Base-by-base conservation (phyloP, 192 early-diverging fungal genomes). In the Podila epigama region DNA sequence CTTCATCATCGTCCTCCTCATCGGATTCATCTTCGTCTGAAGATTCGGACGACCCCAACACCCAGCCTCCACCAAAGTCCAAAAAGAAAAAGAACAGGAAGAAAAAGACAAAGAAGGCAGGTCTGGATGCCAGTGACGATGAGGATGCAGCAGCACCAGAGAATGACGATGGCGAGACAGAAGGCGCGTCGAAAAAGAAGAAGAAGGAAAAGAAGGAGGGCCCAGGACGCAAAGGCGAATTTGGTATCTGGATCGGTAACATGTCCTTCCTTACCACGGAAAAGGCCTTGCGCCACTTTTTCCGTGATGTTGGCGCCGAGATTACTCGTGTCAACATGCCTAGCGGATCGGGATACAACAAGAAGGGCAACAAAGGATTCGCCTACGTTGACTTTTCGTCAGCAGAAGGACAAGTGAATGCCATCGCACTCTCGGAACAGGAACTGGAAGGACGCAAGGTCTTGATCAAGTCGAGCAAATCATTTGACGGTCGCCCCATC, bases 211-310 rank as follows among this genome's bases (percentile, higher is more conserved):
- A 79, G 63, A 68, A 79, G 53, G 81, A 85, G 37, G 85, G 82
- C 15, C 63, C 67, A 6, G 68, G 67, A 42, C 63, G 68, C 22
- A 66, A 70, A 40, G 89, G 88, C 37, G 82, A 88, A n/a, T 88
- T 68, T 33, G 75, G 88, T 37, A 82, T 92, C 44, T 92, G 91
- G 91, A 87, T 92, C 51, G 91, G 91, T 2, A 92, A 92, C 68
- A 77, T 92, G 27, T 81, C 88, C 3, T 92, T 85, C 67, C 60
- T 86, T 8, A 86, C 86, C 16, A 83, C 86, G 0, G 78, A 81
- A 35, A 86, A 87, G 44, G 70, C 83, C 3, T 59, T 92, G 41
- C 66, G 72, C 27, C 79, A 84, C 59, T 91, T 89, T 68, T 87
- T 92, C 81, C 65, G 66, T 3, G 71, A 80, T 10, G 66, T 68